phyloP scores from a whole-genome alignment of 805 yeast species.

The Pichia membranifaciens region DNA sequence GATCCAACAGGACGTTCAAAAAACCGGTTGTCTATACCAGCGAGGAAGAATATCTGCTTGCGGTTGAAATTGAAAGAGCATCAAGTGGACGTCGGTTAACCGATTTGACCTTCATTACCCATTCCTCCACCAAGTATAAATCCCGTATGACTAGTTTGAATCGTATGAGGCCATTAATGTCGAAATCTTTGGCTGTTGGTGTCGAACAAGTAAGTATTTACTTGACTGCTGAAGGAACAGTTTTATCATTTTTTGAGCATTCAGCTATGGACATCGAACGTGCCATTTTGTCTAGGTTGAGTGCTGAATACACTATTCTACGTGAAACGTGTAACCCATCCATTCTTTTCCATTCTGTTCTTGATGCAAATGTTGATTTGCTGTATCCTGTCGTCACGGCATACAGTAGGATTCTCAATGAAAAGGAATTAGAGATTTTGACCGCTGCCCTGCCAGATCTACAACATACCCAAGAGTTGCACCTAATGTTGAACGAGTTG shows the following conservation, averaged over 20 bases:
- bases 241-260: conserved; percentile 53
- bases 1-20: neutral
- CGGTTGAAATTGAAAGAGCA: conserved; percentile 9
- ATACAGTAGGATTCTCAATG: conserved; percentile 42
- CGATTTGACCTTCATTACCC: conserved; percentile 26
- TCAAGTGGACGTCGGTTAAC: conserved; percentile 31
- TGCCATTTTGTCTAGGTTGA: conserved; percentile 45
- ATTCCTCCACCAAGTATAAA: conserved; percentile 11
- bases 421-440: conserved; percentile 47
- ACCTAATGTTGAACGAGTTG: conserved; percentile 48
- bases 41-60: conserved; percentile 4
- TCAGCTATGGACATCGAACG: conserved; percentile 47
- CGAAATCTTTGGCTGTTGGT: conserved; percentile 40
- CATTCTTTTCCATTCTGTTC: conserved; percentile 45
- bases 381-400: conserved; percentile 49
- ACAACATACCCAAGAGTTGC: conserved; percentile 46
- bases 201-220: conserved; percentile 53
- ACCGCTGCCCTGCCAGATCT: conserved; percentile 39
- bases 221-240: conserved; percentile 38
- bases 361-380: conserved; percentile 51
- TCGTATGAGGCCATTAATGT: conserved; percentile 39
- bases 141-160: conserved; percentile 31
- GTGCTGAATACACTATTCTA: conserved; percentile 40
- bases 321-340: conserved; percentile 48
- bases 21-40: neutral